phyloP scores from a whole-genome alignment of 805 yeast genomes.

The Kodamaea sagamina region DNA sequence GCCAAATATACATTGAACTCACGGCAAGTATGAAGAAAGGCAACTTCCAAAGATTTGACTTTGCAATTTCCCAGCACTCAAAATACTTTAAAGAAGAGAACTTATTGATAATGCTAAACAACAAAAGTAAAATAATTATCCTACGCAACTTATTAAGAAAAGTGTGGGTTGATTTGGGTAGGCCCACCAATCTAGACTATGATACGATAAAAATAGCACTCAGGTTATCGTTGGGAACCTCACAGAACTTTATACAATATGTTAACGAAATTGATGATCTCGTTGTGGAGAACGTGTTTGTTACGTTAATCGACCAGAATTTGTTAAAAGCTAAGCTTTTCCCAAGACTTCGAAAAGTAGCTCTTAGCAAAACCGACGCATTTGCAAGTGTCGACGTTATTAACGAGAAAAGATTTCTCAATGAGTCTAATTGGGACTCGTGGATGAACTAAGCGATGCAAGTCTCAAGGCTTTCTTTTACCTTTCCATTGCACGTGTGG shows the following conservation, averaged over 20 bases:
- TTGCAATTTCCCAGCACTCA: conserved; percentile 30
- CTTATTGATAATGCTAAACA: conserved; percentile 46
- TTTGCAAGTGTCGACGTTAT: conserved; percentile 36
- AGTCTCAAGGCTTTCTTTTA: too few species aligned
- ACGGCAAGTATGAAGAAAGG: conserved; percentile 44
- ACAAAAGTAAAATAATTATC: conserved; percentile 46
- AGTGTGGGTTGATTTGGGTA: conserved; percentile 30
- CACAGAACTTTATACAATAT: conserved; percentile 7
- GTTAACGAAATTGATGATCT: conserved; percentile 32
- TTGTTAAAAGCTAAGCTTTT: conserved; percentile 54
- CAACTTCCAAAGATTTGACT: conserved; percentile 37
- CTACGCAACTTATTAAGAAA: conserved; percentile 46
- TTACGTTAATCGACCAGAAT: conserved; percentile 55
- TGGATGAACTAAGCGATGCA: conserved; percentile 22
- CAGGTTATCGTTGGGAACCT: conserved; percentile 13
- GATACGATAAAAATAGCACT: conserved; percentile 28
- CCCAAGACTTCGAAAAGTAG: conserved; percentile 39
- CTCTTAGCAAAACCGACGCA: conserved; percentile 45
- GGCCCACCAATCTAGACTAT: conserved; percentile 31
- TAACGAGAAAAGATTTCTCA: conserved; percentile 19
- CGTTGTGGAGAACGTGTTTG: conserved; percentile 51
- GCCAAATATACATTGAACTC: conserved; percentile 40
- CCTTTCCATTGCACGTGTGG: too few species aligned
- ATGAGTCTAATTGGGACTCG: conserved; percentile 12
- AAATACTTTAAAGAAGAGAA: conserved; percentile 38